Percentiles rank a stretch among this genome's conserved stretches.
Evolutionary conservation across 163 green algal species (phyloP).

Genomic region (Picocystis sp.): DNA sequence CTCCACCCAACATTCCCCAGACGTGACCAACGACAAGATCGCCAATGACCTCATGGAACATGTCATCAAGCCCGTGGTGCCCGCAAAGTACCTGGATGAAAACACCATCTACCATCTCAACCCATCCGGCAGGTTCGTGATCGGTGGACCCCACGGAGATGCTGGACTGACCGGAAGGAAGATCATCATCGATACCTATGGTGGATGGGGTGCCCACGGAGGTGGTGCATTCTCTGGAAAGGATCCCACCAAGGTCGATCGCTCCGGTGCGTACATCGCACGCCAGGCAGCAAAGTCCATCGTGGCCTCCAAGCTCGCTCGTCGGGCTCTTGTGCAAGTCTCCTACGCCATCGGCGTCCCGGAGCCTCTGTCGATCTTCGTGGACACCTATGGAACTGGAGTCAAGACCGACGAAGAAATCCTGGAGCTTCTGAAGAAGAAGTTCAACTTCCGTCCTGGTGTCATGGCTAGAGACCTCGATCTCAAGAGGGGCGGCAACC

Average conservation of each 20-base stretch:
- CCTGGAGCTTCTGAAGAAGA: conserved; percentile 64
- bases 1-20: conserved; percentile 90
- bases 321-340: conserved; percentile 70
- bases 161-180: conserved; percentile 95
- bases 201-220: conserved; percentile 94
- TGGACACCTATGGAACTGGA: conserved; percentile 95
- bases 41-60: conserved; percentile 69
- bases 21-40: conserved; percentile 96
- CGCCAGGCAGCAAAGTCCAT: conserved; percentile 96
- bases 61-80: conserved; percentile 80
- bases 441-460: conserved; percentile 89
- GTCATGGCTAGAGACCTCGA: conserved; percentile 85
- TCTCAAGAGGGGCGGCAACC: conserved; percentile 75
- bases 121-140: conserved; percentile 90
- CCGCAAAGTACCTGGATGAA: conserved; percentile 91
- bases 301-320: conserved; percentile 75
- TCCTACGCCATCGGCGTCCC: conserved; percentile 96
- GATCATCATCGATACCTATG: conserved; percentile 99
- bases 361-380: conserved; percentile 89
- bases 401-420: conserved; percentile 76
- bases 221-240: conserved; percentile 97
- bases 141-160: conserved; percentile 88
- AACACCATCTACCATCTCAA: conserved; percentile 99
- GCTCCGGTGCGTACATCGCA: conserved; percentile 89
- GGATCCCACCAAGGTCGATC: conserved; percentile 98